phyloP scores from a whole-genome alignment of 2,329 filamentous ascomycete species.

The Aspergillus fijiensis region DNA sequence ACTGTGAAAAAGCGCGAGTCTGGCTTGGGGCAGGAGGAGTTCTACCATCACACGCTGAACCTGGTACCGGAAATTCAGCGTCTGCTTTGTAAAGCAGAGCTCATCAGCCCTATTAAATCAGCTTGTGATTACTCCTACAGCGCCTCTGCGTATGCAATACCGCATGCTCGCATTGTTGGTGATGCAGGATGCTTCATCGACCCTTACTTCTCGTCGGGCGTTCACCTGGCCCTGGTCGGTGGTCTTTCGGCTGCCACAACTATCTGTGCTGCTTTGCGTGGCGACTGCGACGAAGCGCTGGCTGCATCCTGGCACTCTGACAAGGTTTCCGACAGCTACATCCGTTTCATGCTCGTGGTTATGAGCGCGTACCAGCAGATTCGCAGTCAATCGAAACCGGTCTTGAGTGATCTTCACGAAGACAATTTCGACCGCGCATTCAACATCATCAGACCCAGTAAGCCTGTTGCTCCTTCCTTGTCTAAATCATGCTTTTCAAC shows the following conservation, averaged over 20 bases:
- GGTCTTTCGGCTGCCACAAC: constrained; percentile 49
- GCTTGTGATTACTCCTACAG: constrained; percentile 53
- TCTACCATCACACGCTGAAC: constrained; percentile 16
- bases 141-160: constrained; percentile 43
- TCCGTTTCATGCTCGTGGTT: constrained; percentile 48
- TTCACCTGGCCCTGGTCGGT: constrained; percentile 47
- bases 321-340: constrained; percentile 48
- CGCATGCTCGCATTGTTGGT: constrained; percentile 45
- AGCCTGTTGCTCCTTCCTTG: neutral
- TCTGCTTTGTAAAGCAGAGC: constrained; percentile 35
- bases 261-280: constrained; percentile 26
- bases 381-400: constrained; percentile 1
- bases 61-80: constrained; percentile 17
- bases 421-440: constrained; percentile 5
- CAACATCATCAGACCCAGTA: neutral
- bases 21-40: constrained; percentile 6
- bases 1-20: neutral
- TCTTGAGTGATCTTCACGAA: constrained; percentile 3
- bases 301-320: constrained; percentile 45
- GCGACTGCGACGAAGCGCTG: constrained; percentile 37
- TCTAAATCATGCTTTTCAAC: neutral
- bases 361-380: constrained; percentile 14
- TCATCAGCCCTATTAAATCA: constrained; percentile 39
- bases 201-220: constrained; percentile 50
- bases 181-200: constrained; percentile 53